Conservation (phyloP, 306 rosid species). For the Crataegus laevigata region DNA sequence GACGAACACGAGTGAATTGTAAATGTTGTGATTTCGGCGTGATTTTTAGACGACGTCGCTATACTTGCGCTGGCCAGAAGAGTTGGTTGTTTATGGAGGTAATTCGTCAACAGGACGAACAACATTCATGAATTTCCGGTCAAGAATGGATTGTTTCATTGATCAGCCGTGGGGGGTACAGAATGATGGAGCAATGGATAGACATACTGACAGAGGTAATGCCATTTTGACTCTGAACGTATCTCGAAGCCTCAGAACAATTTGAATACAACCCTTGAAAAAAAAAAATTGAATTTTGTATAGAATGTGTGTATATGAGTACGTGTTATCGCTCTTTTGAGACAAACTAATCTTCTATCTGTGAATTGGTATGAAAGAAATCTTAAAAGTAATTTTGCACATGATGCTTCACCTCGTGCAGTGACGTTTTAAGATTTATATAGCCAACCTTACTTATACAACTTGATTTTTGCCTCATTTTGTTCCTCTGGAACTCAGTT, state of each 20-base stretch:
- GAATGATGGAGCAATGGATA: not conserved
- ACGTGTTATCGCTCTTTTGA: not conserved
- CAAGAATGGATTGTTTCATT: not conserved
- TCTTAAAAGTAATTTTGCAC: no score
- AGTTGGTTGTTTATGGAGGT: not conserved
- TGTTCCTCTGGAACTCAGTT: no score
- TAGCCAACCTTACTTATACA: no score
- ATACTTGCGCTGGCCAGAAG: conserved; percentile 1
- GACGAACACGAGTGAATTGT: conserved; percentile 2
- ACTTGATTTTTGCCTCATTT: no score
- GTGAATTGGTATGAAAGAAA: not conserved
- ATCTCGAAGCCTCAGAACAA: not conserved
- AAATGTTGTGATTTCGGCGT: conserved; percentile 4
- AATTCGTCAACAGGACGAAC: not conserved
- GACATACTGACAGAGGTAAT: not conserved
- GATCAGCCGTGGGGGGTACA: not conserved
- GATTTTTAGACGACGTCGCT: conserved; percentile 15
- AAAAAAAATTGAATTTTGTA: not conserved
- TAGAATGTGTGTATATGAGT: not conserved
- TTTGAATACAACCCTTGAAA: not conserved
- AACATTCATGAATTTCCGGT: not conserved
- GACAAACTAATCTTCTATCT: not conserved
- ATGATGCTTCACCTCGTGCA: no score
- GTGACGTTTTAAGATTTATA: no score
- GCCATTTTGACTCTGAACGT: not conserved